Conservation (phyloP, 2,329 filamentous ascomycete species). For the Exophiala sideris region DNA sequence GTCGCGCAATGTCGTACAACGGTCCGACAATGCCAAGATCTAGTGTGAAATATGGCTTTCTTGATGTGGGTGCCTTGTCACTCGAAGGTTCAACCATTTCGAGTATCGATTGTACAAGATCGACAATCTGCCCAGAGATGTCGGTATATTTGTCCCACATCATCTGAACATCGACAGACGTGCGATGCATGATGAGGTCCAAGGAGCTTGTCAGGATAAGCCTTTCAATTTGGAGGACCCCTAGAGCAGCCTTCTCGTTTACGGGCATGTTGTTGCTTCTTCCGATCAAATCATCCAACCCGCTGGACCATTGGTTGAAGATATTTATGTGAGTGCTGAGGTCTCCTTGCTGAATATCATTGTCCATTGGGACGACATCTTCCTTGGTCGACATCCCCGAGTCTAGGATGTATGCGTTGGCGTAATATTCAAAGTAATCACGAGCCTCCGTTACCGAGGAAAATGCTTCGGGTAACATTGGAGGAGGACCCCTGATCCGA, state of each 20-base stretch:
- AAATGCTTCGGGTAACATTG: neutral
- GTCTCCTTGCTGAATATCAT: no score
- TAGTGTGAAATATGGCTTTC: constrained; percentile 22
- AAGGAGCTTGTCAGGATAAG: no score
- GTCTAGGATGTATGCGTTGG: neutral
- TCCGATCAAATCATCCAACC: no score
- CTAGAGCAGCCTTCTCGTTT: no score
- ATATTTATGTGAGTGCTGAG: no score
- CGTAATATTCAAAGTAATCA: neutral
- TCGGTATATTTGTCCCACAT: constrained; percentile 26
- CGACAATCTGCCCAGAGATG: constrained; percentile 24
- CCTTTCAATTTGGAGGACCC: no score
- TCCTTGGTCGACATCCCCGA: neutral
- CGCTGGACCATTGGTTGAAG: no score
- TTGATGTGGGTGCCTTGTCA: neutral
- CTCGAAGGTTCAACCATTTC: constrained; percentile 1
- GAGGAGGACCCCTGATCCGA: neutral
- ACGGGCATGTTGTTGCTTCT: neutral
- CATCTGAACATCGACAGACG: neutral
- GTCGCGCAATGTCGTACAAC: constrained; percentile 26
- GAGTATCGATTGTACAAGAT: constrained; percentile 24
- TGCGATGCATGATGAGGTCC: no score
- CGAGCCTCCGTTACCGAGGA: neutral
- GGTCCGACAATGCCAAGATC: constrained; percentile 26
- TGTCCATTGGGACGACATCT: no score